Base-by-base conservation (phyloP, 331 rosid genomes). In the Malus hybrid region DNA sequence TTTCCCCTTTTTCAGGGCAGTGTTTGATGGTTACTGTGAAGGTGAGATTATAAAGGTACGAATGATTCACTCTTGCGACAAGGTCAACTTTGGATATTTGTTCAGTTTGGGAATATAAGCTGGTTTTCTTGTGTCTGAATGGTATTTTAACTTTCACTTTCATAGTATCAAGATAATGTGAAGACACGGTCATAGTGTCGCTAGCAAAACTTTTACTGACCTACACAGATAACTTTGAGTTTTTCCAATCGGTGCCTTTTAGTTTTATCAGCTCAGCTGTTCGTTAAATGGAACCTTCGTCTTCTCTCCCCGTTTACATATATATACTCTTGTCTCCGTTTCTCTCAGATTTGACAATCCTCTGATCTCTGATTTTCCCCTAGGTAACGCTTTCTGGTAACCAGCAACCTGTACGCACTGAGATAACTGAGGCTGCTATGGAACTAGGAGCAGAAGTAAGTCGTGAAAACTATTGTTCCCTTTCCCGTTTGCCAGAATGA, bases 351-450 rank as follows among this genome's bases (percentile, higher is more conserved):
- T 60, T 58, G 33, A 61, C 50, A 73, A 46, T 46, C 22, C 70
- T 8, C 53, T 36, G 66, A 7, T 68, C 30, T 66, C 72, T 39
- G 70, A 48, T 82, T 73, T 63, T 78, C 34, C 29, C 71, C 12
- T 75, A 93, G 97, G 94, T 88, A 75, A 89, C 96, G 7, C 82
- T 89, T 62, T 84, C 96, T 28, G 97, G 97, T 79, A 88, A 89
- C 80, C 97, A 91, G 82, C 91, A 85, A 76, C 96, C 96, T 66
- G 63, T 93, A 20, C 87, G 91, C 72, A 88, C 92, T 6, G 96
- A 91, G 88, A 87, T 91, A 68, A 90, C 96, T 5, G 90, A 88
- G 85, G 94, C 96, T 69, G 96, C 96, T 26, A 86, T 84, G 97
- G 89, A 91, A 82, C 76, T 89, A 84, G 93, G 94, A 81, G 52